Base-by-base conservation (phyloP, 2,329 filamentous ascomycete species). In the Cadophora luteo-olivacea region DNA sequence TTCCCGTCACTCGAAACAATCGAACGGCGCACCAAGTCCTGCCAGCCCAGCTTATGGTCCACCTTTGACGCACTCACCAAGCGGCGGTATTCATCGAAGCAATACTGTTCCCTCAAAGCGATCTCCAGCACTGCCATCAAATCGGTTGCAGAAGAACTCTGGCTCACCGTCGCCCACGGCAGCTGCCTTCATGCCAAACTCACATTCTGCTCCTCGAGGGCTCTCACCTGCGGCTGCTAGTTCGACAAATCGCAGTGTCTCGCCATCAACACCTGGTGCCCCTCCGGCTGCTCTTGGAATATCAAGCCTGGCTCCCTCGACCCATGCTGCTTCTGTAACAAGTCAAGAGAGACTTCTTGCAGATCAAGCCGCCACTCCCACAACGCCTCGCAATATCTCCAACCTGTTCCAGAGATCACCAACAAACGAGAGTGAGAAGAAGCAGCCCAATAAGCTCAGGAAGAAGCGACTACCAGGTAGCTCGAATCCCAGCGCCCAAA, bases 61-160 rank as follows among this genome's bases (percentile, higher is more conserved):
- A 32, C 85, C 86, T 1, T 85, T 90, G 0, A 85, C 85, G 0
- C 83, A 88, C 57, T 83, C 85, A 19, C 78, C 89, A 68, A 80
- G 80, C 38, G 82, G 83, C 52, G 86, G 88, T 55, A 84, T 92
- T n/a, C 86, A 90, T 75, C 83, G 90, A 72, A 97, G 95, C 81
- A 98, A 98, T 78, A 99, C 96, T 3, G 85, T 98, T 16, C 96
- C 96, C 0, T 96, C 95, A 0, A 97, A 97, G 78, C 91, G 92
- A 78, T 96, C 93, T 0, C 93, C 93, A 8, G 89, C 88, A 9
- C 80, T 94, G 54, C 84, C 87, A 51, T 86, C 89, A 1, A 86
- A 87, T 6, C 86, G 91, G n/a, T 92, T 94, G 74, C 85, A 87
- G 38, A 85, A 85, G 74, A 81, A 84, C 48, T 83, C 85, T 4